phyloP scores from a whole-genome alignment of 768 basidiomycete genomes.

The Xanthoconium purpureum region DNA sequence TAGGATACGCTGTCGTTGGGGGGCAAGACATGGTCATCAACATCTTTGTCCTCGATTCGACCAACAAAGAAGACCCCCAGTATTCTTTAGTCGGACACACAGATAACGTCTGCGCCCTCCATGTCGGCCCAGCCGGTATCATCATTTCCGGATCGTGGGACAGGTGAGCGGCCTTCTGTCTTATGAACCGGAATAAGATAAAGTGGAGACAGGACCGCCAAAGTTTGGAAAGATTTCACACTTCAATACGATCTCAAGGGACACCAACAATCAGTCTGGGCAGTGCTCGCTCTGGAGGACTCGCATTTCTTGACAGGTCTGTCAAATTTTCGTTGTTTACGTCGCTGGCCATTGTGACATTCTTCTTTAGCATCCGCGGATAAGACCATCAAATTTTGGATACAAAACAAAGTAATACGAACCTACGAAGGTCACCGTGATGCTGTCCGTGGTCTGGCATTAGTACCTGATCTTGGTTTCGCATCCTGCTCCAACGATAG shows the following conservation, averaged over 20 bases:
- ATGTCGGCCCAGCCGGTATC: constrained; percentile 63
- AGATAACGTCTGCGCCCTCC: constrained; percentile 85
- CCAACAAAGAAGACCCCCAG: constrained; percentile 65
- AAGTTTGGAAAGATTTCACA: constrained; percentile 85
- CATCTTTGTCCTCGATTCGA: constrained; percentile 62
- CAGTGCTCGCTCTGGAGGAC: constrained; percentile 76
- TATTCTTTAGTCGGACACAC: constrained; percentile 86
- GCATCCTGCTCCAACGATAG: constrained; percentile 96
- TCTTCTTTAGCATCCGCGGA: constrained; percentile 78
- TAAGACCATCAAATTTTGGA: constrained; percentile 89
- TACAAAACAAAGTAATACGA: constrained; percentile 66
- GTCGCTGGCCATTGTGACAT: constrained; percentile 3
- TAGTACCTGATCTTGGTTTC: constrained; percentile 85
- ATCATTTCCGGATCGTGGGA: constrained; percentile 98
- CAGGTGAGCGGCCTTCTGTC: constrained; percentile 51
- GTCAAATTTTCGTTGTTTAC: constrained; percentile 12
- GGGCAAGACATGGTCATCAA: constrained; percentile 89
- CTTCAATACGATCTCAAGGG: constrained; percentile 72
- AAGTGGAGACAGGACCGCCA: constrained; percentile 69
- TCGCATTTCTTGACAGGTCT: constrained; percentile 79
- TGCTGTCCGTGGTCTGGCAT: constrained; percentile 81
- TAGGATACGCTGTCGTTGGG: constrained; percentile 84
- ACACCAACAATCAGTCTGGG: constrained; percentile 93
- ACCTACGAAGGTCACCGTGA: constrained; percentile 87
- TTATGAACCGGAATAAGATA: not conserved